Percentiles rank a stretch among this genome's conserved stretches.
phyloP scores from a whole-genome alignment of 2,329 filamentous ascomycete genomes.

The Mycosphaerella arachidis region DNA sequence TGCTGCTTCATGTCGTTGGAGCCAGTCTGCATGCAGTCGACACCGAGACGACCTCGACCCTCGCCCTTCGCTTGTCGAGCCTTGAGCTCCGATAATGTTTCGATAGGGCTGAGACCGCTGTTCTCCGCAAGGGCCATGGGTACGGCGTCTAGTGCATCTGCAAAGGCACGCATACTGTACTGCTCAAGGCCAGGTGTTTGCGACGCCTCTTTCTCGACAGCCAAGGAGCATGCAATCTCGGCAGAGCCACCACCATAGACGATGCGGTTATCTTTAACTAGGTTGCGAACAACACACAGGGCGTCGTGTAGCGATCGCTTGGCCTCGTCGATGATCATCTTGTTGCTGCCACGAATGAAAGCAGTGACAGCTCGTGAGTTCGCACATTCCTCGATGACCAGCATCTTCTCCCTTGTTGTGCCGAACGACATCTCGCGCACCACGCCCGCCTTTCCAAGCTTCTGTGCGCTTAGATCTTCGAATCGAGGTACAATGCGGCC shows the following conservation, averaged over 20 bases:
- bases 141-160: constrained; percentile 86
- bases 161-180: constrained; percentile 97
- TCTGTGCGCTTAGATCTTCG: constrained; percentile 85
- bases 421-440: constrained; percentile 96
- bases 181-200: constrained; percentile 93
- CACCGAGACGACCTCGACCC: constrained; percentile 72
- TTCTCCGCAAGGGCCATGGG: constrained; percentile 98
- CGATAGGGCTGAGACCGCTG: constrained; percentile 90
- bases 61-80: constrained; percentile 85
- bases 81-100: constrained; percentile 91
- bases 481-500: constrained; percentile 96
- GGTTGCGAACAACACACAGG: constrained; percentile 92
- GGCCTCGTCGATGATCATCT: constrained; percentile 99
- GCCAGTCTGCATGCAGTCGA: constrained; percentile 95
- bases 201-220: constrained; percentile 89
- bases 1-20: constrained; percentile 96
- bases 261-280: constrained; percentile 92
- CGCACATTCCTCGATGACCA: constrained; percentile 98
- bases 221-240: constrained; percentile 93
- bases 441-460: constrained; percentile 83
- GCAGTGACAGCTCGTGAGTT: constrained; percentile 95
- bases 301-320: constrained; percentile 97
- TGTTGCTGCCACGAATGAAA: constrained; percentile 96
- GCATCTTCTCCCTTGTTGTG: constrained; percentile 98
- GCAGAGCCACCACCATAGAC: constrained; percentile 96